These are phyloP conservation scores for Trichoderma koningii DNA, from an alignment of 2,329 filamentous ascomycete species.

Conservation along the genomic window DNA sequence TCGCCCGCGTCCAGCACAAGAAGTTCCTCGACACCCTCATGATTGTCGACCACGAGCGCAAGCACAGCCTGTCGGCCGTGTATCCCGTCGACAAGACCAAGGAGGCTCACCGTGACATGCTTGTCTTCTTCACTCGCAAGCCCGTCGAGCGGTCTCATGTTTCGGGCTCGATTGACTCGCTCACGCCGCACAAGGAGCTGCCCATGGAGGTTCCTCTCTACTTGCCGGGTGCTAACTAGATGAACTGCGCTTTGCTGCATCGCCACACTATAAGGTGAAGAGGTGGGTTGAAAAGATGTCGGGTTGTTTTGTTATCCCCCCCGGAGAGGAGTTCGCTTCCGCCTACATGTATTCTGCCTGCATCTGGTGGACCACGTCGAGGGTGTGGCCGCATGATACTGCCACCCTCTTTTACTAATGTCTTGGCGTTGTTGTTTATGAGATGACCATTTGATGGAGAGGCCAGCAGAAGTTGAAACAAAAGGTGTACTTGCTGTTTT, in stretches of 20 bases:
- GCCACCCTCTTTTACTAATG: not conserved
- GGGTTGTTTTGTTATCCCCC: not conserved
- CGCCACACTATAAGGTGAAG: not conserved
- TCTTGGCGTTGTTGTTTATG: not conserved
- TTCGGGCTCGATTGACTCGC: constrained; percentile 34
- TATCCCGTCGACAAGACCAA: constrained; percentile 31
- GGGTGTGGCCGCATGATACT: not conserved
- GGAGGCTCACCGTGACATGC: constrained; percentile 37
- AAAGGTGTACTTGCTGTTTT: not conserved
- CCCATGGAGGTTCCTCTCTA: constrained; percentile 36
- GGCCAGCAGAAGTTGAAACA: not conserved
- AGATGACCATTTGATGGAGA: not conserved
- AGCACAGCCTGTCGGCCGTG: constrained; percentile 36
- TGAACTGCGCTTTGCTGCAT: not conserved
- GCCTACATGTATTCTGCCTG: no score
- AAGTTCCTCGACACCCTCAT: constrained; percentile 36
- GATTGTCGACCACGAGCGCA: constrained; percentile 36
- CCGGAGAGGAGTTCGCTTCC: no score
- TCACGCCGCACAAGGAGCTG: constrained; percentile 32
- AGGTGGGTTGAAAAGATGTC: not conserved
- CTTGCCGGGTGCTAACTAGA: constrained; percentile 27
- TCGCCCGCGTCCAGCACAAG: constrained; percentile 34
- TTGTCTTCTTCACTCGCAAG: constrained; percentile 38
- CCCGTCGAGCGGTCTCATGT: constrained; percentile 33
- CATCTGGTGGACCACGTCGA: no score